Evolutionary conservation across 2,329 filamentous ascomycete species (phyloP).

Genomic region (Catunica adiposa): DNA sequence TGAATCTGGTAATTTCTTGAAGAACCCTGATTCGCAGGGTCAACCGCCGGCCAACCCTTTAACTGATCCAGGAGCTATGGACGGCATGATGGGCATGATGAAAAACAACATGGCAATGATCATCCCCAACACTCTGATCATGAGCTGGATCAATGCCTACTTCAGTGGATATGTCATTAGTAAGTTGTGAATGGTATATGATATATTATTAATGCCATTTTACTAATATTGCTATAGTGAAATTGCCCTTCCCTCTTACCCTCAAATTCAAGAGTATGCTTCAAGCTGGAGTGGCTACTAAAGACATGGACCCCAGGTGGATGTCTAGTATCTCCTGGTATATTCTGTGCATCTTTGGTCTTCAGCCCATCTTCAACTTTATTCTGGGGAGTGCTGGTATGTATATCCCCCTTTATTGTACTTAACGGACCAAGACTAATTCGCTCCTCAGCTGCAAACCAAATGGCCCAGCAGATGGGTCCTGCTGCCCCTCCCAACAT

Average conservation of each 20-base stretch:
- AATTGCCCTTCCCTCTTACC: conserved; percentile 90
- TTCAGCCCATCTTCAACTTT: conserved; percentile 95
- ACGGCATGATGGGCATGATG: conserved; percentile 99
- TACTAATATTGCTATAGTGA: conserved; percentile 39
- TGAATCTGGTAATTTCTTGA: conserved; percentile 74
- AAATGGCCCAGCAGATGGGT: conserved; percentile 81
- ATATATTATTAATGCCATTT: background rate
- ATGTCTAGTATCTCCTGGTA: conserved; percentile 99
- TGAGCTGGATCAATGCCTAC: conserved; percentile 99
- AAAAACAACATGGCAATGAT: conserved; percentile 99
- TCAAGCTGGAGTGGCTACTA: conserved; percentile 88
- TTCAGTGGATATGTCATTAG: conserved; percentile 97
- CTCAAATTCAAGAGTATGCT: conserved; percentile 99
- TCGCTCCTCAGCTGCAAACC: conserved; percentile 48
- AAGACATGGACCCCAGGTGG: conserved; percentile 93
- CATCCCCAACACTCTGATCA: conserved; percentile 94
- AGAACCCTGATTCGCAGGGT: conserved; percentile 70
- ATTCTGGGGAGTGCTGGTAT: conserved; percentile 85
- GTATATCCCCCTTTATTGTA: conserved; percentile 18
- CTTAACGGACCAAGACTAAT: background rate
- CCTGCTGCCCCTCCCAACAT: conserved; percentile 62
- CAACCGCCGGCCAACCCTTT: conserved; percentile 87
- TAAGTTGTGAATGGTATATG: conserved; percentile 25
- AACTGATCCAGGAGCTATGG: conserved; percentile 90
- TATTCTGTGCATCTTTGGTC: conserved; percentile 89